Evolutionary conservation across 352 stramenopile genomes (phyloP).

Genomic region (Phytophthora cactorum): DNA sequence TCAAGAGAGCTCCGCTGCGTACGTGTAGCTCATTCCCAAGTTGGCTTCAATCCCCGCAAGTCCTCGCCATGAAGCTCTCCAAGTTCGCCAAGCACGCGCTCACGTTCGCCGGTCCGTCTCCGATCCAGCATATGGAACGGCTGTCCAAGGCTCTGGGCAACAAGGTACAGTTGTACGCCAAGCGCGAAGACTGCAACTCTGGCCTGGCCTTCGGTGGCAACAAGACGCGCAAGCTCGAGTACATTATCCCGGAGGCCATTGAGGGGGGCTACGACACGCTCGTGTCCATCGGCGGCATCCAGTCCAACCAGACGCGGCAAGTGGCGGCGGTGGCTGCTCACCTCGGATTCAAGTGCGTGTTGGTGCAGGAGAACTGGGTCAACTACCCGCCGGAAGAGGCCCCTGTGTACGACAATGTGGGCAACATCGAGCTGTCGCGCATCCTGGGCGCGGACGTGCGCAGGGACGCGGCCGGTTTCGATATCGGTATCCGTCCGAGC

Average conservation of each 20-base stretch:
- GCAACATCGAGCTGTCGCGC: constrained; percentile 43
- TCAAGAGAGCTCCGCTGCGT: background rate
- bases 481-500: constrained; percentile 45
- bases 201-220: constrained; percentile 43
- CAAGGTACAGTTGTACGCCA: constrained; percentile 48
- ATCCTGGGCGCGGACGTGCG: constrained; percentile 44
- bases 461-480: constrained; percentile 32
- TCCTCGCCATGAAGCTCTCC: constrained; percentile 37
- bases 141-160: constrained; percentile 39
- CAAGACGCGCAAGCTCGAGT: constrained; percentile 49
- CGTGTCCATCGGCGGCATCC: constrained; percentile 44
- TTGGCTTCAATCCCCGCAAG: constrained; percentile 11
- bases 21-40: constrained; percentile 25
- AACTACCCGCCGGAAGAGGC: constrained; percentile 40
- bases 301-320: constrained; percentile 47
- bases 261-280: constrained; percentile 44
- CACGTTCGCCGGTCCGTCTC: constrained; percentile 41
- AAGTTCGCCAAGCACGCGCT: constrained; percentile 45
- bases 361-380: constrained; percentile 49
- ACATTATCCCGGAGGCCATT: constrained; percentile 45
- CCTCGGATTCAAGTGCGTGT: constrained; percentile 44
- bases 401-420: constrained; percentile 39
- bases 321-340: constrained; percentile 40
- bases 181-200: constrained; percentile 46
- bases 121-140: constrained; percentile 42